A percentile compares a stretch with the other conserved stretches of the same genome.
phyloP scores from a whole-genome alignment of 495 filamentous ascomycete species.

The Annulohypoxylon maeteangense region DNA sequence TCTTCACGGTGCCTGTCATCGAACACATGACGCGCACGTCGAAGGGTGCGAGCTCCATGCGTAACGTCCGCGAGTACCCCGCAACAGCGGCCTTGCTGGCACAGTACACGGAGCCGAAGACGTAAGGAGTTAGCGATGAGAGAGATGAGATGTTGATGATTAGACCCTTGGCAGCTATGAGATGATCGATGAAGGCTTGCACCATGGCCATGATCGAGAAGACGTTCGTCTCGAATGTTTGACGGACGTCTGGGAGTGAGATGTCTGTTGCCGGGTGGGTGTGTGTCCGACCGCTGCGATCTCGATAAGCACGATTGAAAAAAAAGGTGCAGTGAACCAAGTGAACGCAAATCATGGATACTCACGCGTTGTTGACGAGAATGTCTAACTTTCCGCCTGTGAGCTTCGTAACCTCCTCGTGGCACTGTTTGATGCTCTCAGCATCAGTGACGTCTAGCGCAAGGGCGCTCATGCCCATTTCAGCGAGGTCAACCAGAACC shows the following conservation, averaged over 20 bases:
- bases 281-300: slow-evolving; percentile 58
- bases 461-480: slow-evolving; percentile 59
- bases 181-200: slow-evolving; percentile 63
- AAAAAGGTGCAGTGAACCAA: background rate
- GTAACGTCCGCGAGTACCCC: slow-evolving; percentile 62
- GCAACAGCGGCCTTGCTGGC: slow-evolving; percentile 64
- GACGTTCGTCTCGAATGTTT: slow-evolving; percentile 71
- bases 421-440: slow-evolving; percentile 61
- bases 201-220: slow-evolving; percentile 67
- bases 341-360: background rate
- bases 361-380: slow-evolving; percentile 74
- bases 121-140: slow-evolving; percentile 57
- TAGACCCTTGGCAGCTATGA: slow-evolving; percentile 63
- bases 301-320: background rate
- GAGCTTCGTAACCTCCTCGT: slow-evolving; percentile 57
- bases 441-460: slow-evolving; percentile 62
- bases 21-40: slow-evolving; percentile 65
- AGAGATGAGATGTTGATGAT: slow-evolving; percentile 67
- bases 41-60: slow-evolving; percentile 64
- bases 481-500: slow-evolving; percentile 57
- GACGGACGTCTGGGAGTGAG: slow-evolving; percentile 59
- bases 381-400: slow-evolving; percentile 70
- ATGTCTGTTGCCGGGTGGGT: slow-evolving; percentile 66
- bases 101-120: slow-evolving; percentile 63
- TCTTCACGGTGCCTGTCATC: slow-evolving; percentile 62